Evolutionary conservation across 257 asterid genomes (phyloP).

Genomic region (Petunia axillaris): DNA sequence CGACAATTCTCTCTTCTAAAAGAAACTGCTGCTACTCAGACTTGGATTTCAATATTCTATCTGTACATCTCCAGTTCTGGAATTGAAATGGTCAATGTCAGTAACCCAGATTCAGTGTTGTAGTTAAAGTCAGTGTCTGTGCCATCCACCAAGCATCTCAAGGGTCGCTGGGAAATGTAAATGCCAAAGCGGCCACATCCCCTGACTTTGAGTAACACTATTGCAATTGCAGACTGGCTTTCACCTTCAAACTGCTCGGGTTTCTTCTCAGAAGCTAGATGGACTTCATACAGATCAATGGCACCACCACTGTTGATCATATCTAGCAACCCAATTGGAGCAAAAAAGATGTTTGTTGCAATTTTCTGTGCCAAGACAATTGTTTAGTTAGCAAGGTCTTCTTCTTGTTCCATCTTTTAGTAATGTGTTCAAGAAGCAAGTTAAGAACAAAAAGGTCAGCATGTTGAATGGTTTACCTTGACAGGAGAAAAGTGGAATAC

Average conservation of each 20-base stretch:
- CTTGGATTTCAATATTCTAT: constrained; percentile 64
- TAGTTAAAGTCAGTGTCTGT: constrained; percentile 49
- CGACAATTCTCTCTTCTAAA: no score
- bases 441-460: not conserved
- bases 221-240: constrained; percentile 41
- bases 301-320: constrained; percentile 86
- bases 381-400: not conserved
- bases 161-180: constrained; percentile 63
- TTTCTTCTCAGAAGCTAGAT: constrained; percentile 30
- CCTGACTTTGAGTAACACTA: constrained; percentile 52
- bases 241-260: constrained; percentile 29
- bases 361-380: constrained; percentile 45
- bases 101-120: constrained; percentile 51
- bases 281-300: constrained; percentile 59
- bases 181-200: constrained; percentile 80
- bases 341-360: constrained; percentile 47
- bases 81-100: constrained; percentile 44
- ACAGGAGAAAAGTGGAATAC: constrained; percentile 85
- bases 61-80: constrained; percentile 61
- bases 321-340: constrained; percentile 75
- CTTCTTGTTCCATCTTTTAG: not conserved
- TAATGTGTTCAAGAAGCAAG: not conserved
- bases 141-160: constrained; percentile 54
- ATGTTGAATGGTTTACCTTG: constrained; percentile 50
- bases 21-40: constrained; percentile 27